A percentile compares a stretch with the other conserved stretches of the same genome.
These are phyloP conservation scores for Emergomyces orientalis DNA, from an alignment of 2,329 filamentous ascomycete genomes.

Conservation along the genomic window DNA sequence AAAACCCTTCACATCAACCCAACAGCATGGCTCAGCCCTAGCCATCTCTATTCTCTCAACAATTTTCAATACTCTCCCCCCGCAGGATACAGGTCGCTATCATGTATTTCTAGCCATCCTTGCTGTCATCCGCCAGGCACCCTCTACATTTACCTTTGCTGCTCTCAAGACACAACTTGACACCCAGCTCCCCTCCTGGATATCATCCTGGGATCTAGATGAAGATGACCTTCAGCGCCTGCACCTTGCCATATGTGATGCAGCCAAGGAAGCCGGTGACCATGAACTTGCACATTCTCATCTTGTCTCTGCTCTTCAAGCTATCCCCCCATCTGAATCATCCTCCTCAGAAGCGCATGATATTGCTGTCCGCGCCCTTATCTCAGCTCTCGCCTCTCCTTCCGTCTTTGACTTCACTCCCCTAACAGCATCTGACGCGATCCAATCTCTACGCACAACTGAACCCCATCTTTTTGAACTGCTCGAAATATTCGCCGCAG, in stretches of 20 bases:
- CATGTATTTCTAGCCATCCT: slow-evolving; percentile 86
- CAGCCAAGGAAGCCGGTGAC: slow-evolving; percentile 69
- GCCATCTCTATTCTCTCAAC: slow-evolving; percentile 86
- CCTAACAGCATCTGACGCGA: slow-evolving; percentile 59
- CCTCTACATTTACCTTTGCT: slow-evolving; percentile 68
- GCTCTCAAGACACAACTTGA: slow-evolving; percentile 73
- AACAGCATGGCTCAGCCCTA: slow-evolving; percentile 72
- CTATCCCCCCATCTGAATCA: slow-evolving; percentile 54
- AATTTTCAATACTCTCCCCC: slow-evolving; percentile 85
- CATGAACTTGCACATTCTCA: slow-evolving; percentile 66
- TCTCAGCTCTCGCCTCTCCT: slow-evolving; percentile 56
- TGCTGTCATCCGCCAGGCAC: slow-evolving; percentile 64
- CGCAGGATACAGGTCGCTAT: slow-evolving; percentile 69
- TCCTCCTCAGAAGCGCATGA: slow-evolving; percentile 47
- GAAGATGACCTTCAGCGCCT: slow-evolving; percentile 76
- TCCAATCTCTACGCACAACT: slow-evolving; percentile 78
- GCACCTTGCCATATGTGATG: slow-evolving; percentile 71
- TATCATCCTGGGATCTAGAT: slow-evolving; percentile 71
- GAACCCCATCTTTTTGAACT: slow-evolving; percentile 82
- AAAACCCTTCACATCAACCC: slow-evolving; percentile 76
- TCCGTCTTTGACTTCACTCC: slow-evolving; percentile 65
- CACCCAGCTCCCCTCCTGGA: slow-evolving; percentile 66
- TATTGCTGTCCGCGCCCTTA: slow-evolving; percentile 55
- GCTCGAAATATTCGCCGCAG: slow-evolving; percentile 88
- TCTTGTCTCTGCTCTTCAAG: slow-evolving; percentile 66